Evolutionary conservation across 2,329 filamentous ascomycete genomes (phyloP).

Genomic region (Colletotrichum cordylinicola): DNA sequence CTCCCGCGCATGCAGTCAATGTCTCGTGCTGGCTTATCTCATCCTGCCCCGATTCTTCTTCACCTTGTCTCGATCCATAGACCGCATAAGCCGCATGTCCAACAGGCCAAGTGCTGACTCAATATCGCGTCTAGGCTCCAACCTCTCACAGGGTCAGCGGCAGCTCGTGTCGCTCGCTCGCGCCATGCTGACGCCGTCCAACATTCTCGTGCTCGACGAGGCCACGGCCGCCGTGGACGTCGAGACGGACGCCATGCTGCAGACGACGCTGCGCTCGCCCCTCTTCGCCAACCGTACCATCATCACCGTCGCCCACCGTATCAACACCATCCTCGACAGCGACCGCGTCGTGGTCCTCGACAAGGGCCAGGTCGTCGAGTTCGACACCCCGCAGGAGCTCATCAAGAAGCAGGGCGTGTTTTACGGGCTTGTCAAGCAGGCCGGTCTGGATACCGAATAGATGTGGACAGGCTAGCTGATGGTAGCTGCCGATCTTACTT

Average conservation of each 20-base stretch:
- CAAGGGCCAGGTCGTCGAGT: conserved; percentile 88
- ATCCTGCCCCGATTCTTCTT: conserved; percentile 16
- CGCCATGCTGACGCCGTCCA: conserved; percentile 91
- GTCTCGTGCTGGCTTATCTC: conserved; percentile 32
- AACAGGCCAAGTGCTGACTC: conserved; percentile 26
- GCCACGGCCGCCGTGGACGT: conserved; percentile 82
- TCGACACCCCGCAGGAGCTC: conserved; percentile 83
- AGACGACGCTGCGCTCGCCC: conserved; percentile 66
- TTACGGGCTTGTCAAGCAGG: conserved; percentile 89
- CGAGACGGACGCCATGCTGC: conserved; percentile 71
- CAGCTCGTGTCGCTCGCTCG: conserved; percentile 94
- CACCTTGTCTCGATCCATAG: not conserved
- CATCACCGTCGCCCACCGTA: conserved; percentile 96
- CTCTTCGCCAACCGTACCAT: conserved; percentile 91
- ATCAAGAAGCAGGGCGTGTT: conserved; percentile 81
- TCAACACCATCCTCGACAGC: conserved; percentile 91
- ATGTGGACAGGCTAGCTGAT: conserved; percentile 4
- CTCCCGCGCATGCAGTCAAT: conserved; percentile 35
- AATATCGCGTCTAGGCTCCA: conserved; percentile 69
- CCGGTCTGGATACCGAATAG: conserved; percentile 67
- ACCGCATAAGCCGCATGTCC: conserved; percentile 1
- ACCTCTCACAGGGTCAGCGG: conserved; percentile 92
- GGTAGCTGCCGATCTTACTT: not conserved
- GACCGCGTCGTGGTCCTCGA: conserved; percentile 95
- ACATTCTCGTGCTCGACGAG: conserved; percentile 96